Base-by-base conservation (phyloP, 805 yeast genomes). In the Wickerhamiella hasegawae region DNA sequence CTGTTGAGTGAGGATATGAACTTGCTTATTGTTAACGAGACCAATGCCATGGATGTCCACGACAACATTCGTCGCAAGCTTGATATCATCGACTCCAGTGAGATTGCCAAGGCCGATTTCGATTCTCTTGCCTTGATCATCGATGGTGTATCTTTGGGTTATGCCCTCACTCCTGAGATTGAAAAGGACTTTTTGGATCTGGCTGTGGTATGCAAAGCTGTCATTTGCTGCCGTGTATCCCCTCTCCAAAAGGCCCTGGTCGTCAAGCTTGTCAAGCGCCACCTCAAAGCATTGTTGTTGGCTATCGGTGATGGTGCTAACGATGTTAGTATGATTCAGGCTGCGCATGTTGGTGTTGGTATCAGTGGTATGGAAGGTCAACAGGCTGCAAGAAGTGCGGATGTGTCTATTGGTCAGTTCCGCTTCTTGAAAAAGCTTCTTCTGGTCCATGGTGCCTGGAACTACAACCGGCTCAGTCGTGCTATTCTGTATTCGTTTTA, bases 251-350 rank as follows among this genome's bases (percentile, higher is more conserved):
- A 90, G 53, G 98, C 99, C 0, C 60, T 90, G 36, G 98, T 90
- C 14, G 98, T 90, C 18, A 83, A 82, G 51, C 70, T 90, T 69
- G 97, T 87, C 16, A 90, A 90, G 53, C 63, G 81, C 33, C 77
- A 82, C 59, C 68, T 69, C 50, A 75, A 78, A 32, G 55, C 65
- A 3, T 71, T 94, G 2, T 57, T 92, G 29, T 62, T 90, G 40
- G 97, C 98, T 1, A 78, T 90, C 51, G 99, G 99, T 30, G 99
- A 90, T 58, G 99, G 99, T 51, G 99, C 99, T 3, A 90, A 90
- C 52, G 99, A 90, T 60, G 98, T 90, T 28, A 78, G 94, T 25
- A 90, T 90, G 99, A 90, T 90, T 45, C 98, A 90, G 58, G 97
- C 98, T 12, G 98, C 98, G 0, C 97, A 90, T 56, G 95, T 90